Evolutionary conservation across 805 yeast genomes (phyloP), one percentile per base, ranked within the genome.

Genomic region (Monosporozyma solicola): DNA sequence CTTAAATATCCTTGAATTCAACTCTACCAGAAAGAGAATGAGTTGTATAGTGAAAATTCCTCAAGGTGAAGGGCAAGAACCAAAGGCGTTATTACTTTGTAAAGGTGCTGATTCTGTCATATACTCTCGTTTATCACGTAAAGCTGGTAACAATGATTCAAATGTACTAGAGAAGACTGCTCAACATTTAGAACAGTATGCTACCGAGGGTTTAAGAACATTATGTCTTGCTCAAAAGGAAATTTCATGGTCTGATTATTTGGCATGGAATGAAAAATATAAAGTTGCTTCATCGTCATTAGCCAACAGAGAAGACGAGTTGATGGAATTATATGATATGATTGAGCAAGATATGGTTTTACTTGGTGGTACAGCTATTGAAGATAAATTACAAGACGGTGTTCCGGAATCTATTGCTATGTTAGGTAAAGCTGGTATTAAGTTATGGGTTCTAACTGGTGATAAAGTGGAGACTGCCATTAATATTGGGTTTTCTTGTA

Each of bases 391-490:
- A 55, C 95, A 87, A 69, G 90, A 84, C 61, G 95, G 95, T 71
- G 95, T 87, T 49, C 94, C 94, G 1, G 92, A 85, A 58, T 79
- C 94, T 8, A 87, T 87, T 63, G 79, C 83, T 8, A 66, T 82
- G 10, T 72, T 87, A 53, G 85, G 79, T 13, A 74, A 80, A 59
- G 94, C 95, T 7, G 95, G 95, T 65, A 84, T 87, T 52, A 87
- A 87, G 66, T 72, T 87, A 52, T 87, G 95, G 95, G 94, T 87
- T 47, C 73, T 87, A 51, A 87, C 95, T 1, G 95, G 95, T 71
- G 95, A 87, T 68, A 86, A 85, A 67, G 88, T 87, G 22, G 95
- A 87, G 68, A 87, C 95, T 32, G 95, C 95, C 13, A 87, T 87
- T 58, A 87, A 87, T 62, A 87, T 87, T 72, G 95, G 95, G 2